Conservation (phyloP, 352 stramenopile species). For the Globisporangium radiosum region DNA sequence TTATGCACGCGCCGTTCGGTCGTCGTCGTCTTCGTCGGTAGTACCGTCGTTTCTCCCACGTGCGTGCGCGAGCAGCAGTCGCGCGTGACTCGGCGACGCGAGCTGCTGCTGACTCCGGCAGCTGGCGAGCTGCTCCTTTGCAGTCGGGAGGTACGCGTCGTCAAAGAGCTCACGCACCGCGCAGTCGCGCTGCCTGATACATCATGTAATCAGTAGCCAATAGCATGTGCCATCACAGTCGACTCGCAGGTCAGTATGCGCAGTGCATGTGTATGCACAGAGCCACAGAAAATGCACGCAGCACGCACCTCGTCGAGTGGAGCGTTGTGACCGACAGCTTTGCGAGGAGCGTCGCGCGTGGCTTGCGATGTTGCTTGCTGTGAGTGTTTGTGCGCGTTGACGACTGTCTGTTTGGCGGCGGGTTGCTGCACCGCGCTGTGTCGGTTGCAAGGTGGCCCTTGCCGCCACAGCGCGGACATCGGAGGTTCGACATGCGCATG, state of each 20-base stretch:
- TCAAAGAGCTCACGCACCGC: slow-evolving; percentile 47
- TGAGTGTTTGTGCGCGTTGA: slow-evolving; percentile 4
- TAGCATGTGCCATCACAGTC: too few species aligned
- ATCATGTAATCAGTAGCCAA: too few species aligned
- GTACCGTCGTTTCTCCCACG: neutral
- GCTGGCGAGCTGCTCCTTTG: slow-evolving; percentile 46
- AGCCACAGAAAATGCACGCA: neutral
- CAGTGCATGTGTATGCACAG: too few species aligned
- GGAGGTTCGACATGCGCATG: slow-evolving; percentile 68
- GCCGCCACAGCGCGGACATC: slow-evolving; percentile 49
- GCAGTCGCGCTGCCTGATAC: slow-evolving; percentile 7
- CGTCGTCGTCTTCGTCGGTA: too few species aligned
- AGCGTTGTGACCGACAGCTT: slow-evolving; percentile 1
- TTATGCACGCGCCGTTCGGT: too few species aligned
- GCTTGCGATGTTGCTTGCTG: slow-evolving; percentile 6
- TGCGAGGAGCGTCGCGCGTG: neutral
- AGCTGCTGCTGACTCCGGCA: slow-evolving; percentile 18
- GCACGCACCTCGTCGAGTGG: neutral
- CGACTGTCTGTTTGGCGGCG: slow-evolving; percentile 11
- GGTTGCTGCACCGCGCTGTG: slow-evolving; percentile 30
- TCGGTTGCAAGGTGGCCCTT: slow-evolving; percentile 48
- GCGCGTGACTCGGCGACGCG: neutral
- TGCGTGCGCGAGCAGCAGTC: neutral
- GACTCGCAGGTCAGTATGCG: too few species aligned
- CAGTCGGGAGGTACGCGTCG: slow-evolving; percentile 45